Percentiles rank a stretch among this genome's conserved stretches.
phyloP scores from a whole-genome alignment of 768 basidiomycete species.

The Russula emetica region DNA sequence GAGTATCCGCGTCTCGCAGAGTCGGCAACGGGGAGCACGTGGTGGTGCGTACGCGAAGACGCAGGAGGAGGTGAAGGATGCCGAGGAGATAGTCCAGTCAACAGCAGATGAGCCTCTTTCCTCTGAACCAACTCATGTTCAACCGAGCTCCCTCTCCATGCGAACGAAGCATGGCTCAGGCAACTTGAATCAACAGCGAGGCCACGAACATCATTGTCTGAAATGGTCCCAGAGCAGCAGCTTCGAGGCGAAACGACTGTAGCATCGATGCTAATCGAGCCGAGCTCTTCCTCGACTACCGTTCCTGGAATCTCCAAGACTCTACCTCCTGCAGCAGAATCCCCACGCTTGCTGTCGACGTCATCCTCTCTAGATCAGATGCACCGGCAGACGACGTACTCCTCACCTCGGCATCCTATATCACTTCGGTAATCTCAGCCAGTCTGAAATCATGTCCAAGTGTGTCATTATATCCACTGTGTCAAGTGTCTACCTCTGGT shows the following conservation, averaged over 20 bases:
- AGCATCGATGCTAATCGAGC: not conserved
- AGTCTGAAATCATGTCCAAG: too few relatives aligned
- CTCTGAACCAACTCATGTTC: not conserved
- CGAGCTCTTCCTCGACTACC: not conserved
- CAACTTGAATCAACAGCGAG: constrained; percentile 5
- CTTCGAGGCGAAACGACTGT: too few relatives aligned
- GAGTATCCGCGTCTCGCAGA: constrained; percentile 11
- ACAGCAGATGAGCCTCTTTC: not conserved
- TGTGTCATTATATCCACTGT: too few relatives aligned
- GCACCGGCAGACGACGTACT: too few relatives aligned
- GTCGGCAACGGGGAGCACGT: not conserved
- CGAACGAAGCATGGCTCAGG: constrained; percentile 23
- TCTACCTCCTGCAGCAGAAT: not conserved
- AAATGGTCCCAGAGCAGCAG: not conserved
- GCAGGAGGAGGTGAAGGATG: not conserved
- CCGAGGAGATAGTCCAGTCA: not conserved
- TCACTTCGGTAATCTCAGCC: too few relatives aligned
- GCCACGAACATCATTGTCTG: not conserved
- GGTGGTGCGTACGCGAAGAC: not conserved
- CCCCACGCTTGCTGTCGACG: not conserved
- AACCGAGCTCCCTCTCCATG: constrained; percentile 12
- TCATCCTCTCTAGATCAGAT: not conserved
- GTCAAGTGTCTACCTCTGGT: too few relatives aligned
- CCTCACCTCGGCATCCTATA: too few relatives aligned
- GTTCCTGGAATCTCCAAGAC: not conserved